phyloP scores from a whole-genome alignment of 2,329 filamentous ascomycete genomes.

The Penicillium sclerotigenum region DNA sequence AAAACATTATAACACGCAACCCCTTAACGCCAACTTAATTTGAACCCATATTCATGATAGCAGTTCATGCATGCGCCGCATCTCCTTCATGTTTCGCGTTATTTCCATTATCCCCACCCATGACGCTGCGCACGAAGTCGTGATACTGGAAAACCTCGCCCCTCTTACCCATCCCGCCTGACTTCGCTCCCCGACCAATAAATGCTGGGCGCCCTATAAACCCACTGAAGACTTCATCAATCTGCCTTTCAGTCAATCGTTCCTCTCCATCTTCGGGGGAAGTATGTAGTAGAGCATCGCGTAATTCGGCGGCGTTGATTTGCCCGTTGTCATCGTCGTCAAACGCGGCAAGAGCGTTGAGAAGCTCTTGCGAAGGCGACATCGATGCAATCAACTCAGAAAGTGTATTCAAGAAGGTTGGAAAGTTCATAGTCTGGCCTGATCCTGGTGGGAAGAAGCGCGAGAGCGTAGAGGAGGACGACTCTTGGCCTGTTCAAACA shows the following conservation, averaged over 20 bases:
- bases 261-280: conserved; percentile 69
- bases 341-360: conserved; percentile 90
- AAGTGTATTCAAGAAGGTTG: conserved; percentile 79
- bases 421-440: conserved; percentile 73
- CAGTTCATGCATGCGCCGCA: conserved; percentile 11
- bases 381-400: conserved; percentile 70
- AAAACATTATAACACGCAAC: not conserved
- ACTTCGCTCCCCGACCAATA: conserved; percentile 52
- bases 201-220: conserved; percentile 84
- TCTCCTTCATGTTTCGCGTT: conserved; percentile 23
- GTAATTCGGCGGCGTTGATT: conserved; percentile 76
- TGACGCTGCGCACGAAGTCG: conserved; percentile 76
- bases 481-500: conserved; percentile 62
- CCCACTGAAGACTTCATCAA: conserved; percentile 81
- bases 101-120: conserved; percentile 49
- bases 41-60: conserved; percentile 2
- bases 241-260: conserved; percentile 65
- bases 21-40: conserved; percentile 15
- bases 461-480: conserved; percentile 66
- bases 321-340: conserved; percentile 95
- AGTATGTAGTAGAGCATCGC: conserved; percentile 78
- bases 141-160: conserved; percentile 92
- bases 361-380: conserved; percentile 73
- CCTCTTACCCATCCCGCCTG: conserved; percentile 56
- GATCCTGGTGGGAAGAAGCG: conserved; percentile 76